Evolutionary conservation across 306 rosid species (phyloP), one percentile per base, ranked within the genome.

Genomic region (Vicia sativa): DNA sequence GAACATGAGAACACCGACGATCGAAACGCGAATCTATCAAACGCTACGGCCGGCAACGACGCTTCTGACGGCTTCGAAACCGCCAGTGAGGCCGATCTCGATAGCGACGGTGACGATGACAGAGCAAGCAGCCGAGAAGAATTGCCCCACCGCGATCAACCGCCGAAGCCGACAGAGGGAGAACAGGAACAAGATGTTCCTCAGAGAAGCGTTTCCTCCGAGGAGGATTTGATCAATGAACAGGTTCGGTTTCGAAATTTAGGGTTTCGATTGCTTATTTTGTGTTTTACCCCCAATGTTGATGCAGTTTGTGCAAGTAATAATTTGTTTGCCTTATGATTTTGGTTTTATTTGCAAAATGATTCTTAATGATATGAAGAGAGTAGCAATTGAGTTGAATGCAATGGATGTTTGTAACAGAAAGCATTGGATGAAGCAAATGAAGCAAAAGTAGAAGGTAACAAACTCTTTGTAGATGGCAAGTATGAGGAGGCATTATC

Each of bases 391-490:
- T 18, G 18, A 34, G 50, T 48, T 18, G 18, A 48, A 56, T 64
- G 77, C 25, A 46, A 23, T 37, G 42, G 19, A 9, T 49, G 31
- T 72, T 1, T 66, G 63, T 52, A 18, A 28, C 87, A 89, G 91
- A 90, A 87, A 79, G 85, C 91, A 21, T 71, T 92, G 64, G 84
- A 59, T 60, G 78, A 80, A 83, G 96, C 96, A 48, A 92, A 84
- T 74, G 88, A 83, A 49, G 88, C 90, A 0, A 92, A 90, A 74
- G 7, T 80, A 65, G 93, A 85, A 80, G 98, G 98, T 62, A 92
- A 92, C 74, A 77, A 78, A 38, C 78, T 79, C 62, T 92, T 82
- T 74, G 83, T 80, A 42, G 80, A 76, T 21, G 96, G 91, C 44
- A 82, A 78, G 61, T 92, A 70, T 74, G 93, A 87, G 74, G 96